A percentile compares a stretch with the other conserved stretches of the same genome.
These are phyloP conservation scores for Hypomyces perniciosus DNA, from an alignment of 2,329 filamentous ascomycete species.

Conservation along the genomic window DNA sequence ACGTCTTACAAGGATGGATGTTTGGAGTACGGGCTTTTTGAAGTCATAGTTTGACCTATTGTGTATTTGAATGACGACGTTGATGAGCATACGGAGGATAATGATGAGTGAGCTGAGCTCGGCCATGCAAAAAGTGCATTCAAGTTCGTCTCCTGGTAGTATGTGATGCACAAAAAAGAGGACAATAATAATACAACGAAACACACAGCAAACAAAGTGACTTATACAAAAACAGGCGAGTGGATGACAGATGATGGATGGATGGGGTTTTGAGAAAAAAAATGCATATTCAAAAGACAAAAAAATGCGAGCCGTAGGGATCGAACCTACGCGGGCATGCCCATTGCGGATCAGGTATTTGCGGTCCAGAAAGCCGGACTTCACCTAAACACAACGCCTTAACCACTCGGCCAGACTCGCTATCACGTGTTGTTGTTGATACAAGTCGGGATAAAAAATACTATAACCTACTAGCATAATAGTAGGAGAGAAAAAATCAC, in stretches of 20 bases:
- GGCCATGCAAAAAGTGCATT: no score
- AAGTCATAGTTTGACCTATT: neutral
- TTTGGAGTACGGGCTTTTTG: constrained; percentile 1
- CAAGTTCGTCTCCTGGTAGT: no score
- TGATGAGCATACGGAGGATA: neutral
- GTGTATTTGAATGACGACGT: constrained; percentile 11
- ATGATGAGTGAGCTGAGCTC: no score
- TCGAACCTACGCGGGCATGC: constrained; percentile 46
- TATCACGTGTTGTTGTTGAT: constrained; percentile 3
- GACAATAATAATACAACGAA: no score
- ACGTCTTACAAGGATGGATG: constrained; percentile 1
- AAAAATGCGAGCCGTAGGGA: constrained; percentile 40
- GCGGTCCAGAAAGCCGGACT: constrained; percentile 10
- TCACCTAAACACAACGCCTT: constrained; percentile 50
- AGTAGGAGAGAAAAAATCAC: neutral
- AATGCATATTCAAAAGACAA: constrained; percentile 15
- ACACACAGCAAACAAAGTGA: no score
- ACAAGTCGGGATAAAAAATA: neutral
- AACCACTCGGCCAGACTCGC: constrained; percentile 49
- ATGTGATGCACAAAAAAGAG: no score
- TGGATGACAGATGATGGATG: neutral
- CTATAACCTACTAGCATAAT: neutral
- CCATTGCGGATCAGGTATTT: constrained; percentile 34
- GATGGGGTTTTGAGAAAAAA: neutral
- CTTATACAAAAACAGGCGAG: neutral